These are phyloP conservation scores for Curvularia lunata DNA, from an alignment of 2,329 filamentous ascomycete genomes.

Conservation along the genomic window DNA sequence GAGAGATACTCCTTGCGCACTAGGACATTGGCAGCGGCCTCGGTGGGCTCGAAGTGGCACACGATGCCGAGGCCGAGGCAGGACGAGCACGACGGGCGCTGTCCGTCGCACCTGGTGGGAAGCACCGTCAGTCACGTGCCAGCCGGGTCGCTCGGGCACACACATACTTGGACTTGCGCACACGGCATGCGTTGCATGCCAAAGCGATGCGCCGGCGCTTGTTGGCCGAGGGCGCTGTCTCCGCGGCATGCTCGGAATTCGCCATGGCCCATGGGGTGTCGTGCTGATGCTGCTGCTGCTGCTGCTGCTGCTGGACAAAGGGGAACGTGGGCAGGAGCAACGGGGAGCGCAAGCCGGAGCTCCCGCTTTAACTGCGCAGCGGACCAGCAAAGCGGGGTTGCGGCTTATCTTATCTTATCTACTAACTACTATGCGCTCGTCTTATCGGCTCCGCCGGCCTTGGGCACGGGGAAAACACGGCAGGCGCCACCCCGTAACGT, in stretches of 20 bases:
- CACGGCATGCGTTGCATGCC: conserved; percentile 7
- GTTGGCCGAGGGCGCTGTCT: conserved; percentile 1
- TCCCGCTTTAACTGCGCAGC: too few species aligned
- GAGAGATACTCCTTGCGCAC: conserved; percentile 9
- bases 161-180: conserved; percentile 7
- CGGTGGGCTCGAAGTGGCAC: conserved; percentile 5
- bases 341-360: too few species aligned
- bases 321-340: too few species aligned
- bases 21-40: conserved; percentile 1
- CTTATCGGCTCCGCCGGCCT: too few species aligned
- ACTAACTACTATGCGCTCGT: too few species aligned
- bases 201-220: conserved; percentile 7
- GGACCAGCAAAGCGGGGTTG: too few species aligned
- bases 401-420: too few species aligned
- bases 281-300: too few species aligned
- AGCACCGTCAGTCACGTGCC: too few species aligned
- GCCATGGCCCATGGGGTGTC: background rate
- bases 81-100: conserved; percentile 4
- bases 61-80: background rate
- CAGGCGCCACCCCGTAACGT: too few species aligned
- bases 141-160: too few species aligned
- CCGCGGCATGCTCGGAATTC: background rate
- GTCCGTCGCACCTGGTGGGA: conserved; percentile 7
- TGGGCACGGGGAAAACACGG: too few species aligned
- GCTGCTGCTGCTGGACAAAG: background rate